Evolutionary conservation across 208 protist species (phyloP), one percentile per base, ranked within the genome.

Genomic region (Leishmania aethiopica): DNA sequence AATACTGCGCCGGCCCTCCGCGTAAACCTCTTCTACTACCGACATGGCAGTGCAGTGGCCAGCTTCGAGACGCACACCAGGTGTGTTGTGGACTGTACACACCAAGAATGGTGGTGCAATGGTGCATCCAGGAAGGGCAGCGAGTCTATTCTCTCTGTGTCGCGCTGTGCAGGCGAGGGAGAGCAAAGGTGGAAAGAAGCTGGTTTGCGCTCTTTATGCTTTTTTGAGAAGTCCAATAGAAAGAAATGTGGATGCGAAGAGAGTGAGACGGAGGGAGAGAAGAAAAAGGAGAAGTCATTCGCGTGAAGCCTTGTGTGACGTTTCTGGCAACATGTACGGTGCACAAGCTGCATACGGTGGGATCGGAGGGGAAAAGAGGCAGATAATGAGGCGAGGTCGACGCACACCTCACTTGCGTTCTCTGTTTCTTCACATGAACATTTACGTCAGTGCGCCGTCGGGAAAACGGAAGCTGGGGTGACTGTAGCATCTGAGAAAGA

Each of bases 1-100:
- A 37, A 83, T 53, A 64, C 79, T 86, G 51, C 73, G 75, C 17
- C 78, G 77, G 37, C 78, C 79, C 75, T 82, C 78, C 37, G 83
- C 79, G 32, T 83, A 86, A 2, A 79, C 66, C 10, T 82, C 78
- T 28, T 81, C 77, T 57, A 55, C 72, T 35, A 77, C 75, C 22
- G 82, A 77, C 82, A 85, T 75, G 6, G 32, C 32, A 2, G 17
- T 59, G 28, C 19, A 45, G n/a, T 8, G 13, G n/a, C 3, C 19
- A 60, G 22, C 72, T 37, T 1, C 32, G 28, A 53, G 0, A 10
- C 10, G 13, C 32, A 35, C 11, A 28, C 13, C 28, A 15, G 40
- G 42, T n/a, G 6, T 8, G 35, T 13, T 19, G 35, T 51, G 42
- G 7, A 15, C 19, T 15, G 17, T 10, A 2, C 10, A 2, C 6